A percentile compares a stretch with the other conserved stretches of the same genome.
These are phyloP conservation scores for Coemansia sp. DNA, from an alignment of 192 early-diverging fungal species.

Conservation along the genomic window DNA sequence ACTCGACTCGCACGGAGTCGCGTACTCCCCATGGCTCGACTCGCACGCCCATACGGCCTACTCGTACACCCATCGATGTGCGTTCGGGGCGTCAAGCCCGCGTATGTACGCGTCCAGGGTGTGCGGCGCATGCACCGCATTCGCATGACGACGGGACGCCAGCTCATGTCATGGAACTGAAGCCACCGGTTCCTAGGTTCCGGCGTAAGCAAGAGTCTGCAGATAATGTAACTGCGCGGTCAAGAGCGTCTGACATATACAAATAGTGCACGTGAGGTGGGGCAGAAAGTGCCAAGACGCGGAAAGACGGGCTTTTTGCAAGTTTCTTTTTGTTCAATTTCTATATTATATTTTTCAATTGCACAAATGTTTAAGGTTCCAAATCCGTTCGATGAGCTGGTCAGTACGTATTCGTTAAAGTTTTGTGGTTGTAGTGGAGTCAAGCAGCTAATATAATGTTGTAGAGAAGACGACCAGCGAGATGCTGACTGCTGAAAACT, in stretches of 20 bases:
- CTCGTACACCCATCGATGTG: slow-evolving; percentile 42
- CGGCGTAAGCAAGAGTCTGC: slow-evolving; percentile 7
- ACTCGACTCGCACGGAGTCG: too few species aligned
- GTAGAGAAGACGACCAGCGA: slow-evolving; percentile 87
- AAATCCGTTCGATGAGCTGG: slow-evolving; percentile 52
- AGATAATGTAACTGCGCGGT: background rate
- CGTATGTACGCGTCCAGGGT: slow-evolving; percentile 49
- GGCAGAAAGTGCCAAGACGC: background rate
- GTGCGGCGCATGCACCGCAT: slow-evolving; percentile 54
- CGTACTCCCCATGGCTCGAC: too few species aligned
- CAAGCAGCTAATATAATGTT: background rate
- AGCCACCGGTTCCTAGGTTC: slow-evolving; percentile 52
- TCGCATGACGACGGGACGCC: slow-evolving; percentile 38
- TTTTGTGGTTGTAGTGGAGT: too few species aligned
- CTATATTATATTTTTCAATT: background rate
- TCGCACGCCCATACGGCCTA: background rate
- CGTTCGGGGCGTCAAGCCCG: slow-evolving; percentile 37
- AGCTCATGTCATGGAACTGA: slow-evolving; percentile 43
- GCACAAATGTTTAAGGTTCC: slow-evolving; percentile 47
- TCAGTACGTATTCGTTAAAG: slow-evolving; percentile 36
- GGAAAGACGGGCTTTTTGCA: background rate
- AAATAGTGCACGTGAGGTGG: slow-evolving; percentile 9
- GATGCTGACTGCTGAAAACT: slow-evolving; percentile 91
- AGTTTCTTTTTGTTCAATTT: slow-evolving; percentile 8
- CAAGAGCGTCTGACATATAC: slow-evolving; percentile 26